Evolutionary conservation across 768 basidiomycete genomes (phyloP).

Genomic region (Paxillus ammoniavirescens): DNA sequence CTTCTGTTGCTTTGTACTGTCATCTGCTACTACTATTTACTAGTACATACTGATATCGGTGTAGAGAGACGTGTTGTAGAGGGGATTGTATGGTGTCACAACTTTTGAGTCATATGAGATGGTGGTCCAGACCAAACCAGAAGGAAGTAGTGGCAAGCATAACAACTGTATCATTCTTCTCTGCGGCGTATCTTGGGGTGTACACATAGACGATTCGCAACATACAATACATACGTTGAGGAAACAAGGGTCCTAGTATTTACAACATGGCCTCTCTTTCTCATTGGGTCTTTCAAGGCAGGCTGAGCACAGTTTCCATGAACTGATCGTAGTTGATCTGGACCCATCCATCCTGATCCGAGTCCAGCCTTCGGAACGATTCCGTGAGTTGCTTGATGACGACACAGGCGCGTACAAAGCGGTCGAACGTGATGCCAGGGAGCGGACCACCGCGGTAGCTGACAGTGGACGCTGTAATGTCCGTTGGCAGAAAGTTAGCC

Average conservation of each 20-base stretch:
- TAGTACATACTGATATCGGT: not conserved
- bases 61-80: not conserved
- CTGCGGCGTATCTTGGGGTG: not conserved
- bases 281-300: constrained; percentile 34
- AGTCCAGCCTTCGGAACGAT: constrained; percentile 63
- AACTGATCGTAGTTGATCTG: constrained; percentile 56
- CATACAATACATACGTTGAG: not conserved
- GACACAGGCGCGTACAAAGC: constrained; percentile 85
- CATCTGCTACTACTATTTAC: not conserved
- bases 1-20: not conserved
- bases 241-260: not conserved
- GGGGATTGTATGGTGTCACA: not conserved
- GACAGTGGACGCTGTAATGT: constrained; percentile 53
- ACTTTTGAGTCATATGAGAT: no score
- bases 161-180: not conserved
- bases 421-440: constrained; percentile 74
- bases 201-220: not conserved
- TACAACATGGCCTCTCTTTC: no score
- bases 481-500: constrained; percentile 43
- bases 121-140: no score
- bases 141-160: no score
- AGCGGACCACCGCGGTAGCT: constrained; percentile 30
- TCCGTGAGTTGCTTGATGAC: constrained; percentile 77
- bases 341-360: constrained; percentile 55
- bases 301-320: constrained; percentile 47